Evolutionary conservation across 495 filamentous ascomycete genomes (phyloP).

Genomic region (Aspergillus cavernicola): DNA sequence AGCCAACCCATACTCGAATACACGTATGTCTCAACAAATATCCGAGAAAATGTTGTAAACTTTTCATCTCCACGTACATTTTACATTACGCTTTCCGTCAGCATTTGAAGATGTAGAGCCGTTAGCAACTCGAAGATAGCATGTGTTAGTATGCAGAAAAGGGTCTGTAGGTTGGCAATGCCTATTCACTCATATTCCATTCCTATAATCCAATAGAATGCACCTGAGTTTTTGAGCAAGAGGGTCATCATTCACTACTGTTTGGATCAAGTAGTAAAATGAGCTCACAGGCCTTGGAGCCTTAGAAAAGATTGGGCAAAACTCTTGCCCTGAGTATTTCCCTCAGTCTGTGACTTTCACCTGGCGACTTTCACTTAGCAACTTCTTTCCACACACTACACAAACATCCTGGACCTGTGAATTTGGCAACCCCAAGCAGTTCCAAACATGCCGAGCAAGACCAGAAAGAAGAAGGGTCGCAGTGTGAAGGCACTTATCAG

Average conservation of each 20-base stretch:
- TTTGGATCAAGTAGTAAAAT: not conserved
- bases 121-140: too few species aligned
- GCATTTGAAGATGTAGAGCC: too few species aligned
- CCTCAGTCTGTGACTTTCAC: not conserved
- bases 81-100: too few species aligned
- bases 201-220: too few species aligned
- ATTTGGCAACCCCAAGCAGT: not conserved
- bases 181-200: too few species aligned
- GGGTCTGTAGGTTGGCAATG: too few species aligned
- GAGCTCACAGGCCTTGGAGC: not conserved
- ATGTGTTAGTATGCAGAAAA: too few species aligned
- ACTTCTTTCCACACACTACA: not conserved
- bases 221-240: too few species aligned
- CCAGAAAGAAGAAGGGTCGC: slow-evolving; percentile 1
- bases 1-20: not conserved
- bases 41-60: not conserved
- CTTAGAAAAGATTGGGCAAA: not conserved
- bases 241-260: not conserved
- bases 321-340: not conserved
- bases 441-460: not conserved
- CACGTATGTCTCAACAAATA: not conserved
- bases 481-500: not conserved
- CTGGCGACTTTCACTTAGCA: not conserved
- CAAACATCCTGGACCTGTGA: not conserved
- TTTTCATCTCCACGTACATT: too few species aligned